These are phyloP conservation scores for Blastocystis hominis DNA, from an alignment of 352 stramenopile species.

Conservation along the genomic window DNA sequence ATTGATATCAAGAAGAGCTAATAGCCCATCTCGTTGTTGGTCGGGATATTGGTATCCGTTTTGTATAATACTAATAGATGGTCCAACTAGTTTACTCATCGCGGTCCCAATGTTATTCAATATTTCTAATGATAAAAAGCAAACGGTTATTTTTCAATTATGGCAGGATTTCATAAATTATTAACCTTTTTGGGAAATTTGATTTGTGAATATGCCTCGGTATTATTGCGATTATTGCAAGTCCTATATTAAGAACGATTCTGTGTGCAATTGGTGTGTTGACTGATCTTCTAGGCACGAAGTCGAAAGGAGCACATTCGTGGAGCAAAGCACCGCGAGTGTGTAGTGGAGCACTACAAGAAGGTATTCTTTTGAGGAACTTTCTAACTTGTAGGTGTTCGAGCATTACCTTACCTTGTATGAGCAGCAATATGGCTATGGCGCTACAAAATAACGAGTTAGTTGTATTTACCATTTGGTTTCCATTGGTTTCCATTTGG, in stretches of 20 bases:
- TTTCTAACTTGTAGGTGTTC: slow-evolving; percentile 13
- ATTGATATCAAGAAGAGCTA: too few relatives aligned
- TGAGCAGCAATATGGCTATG: neutral
- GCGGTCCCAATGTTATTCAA: too few relatives aligned
- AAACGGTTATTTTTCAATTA: too few relatives aligned
- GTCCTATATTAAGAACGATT: slow-evolving; percentile 56
- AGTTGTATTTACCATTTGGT: too few relatives aligned
- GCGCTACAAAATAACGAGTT: neutral
- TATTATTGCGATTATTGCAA: slow-evolving; percentile 59
- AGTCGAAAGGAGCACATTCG: slow-evolving; percentile 54
- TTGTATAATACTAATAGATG: too few relatives aligned
- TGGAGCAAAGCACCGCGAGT: slow-evolving; percentile 49
- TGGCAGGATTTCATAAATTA: too few relatives aligned
- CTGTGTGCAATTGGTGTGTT: neutral
- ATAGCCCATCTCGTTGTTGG: too few relatives aligned
- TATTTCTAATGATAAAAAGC: too few relatives aligned
- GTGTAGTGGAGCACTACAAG: slow-evolving; percentile 48
- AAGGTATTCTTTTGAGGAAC: neutral
- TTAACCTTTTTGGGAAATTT: neutral
- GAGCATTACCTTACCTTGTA: slow-evolving; percentile 35
- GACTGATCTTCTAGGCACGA: neutral
- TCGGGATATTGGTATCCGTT: too few relatives aligned
- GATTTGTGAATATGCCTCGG: neutral
- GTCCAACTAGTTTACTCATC: too few relatives aligned
- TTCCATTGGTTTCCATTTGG: too few relatives aligned